These are phyloP conservation scores for Candolleomyces aberdarensis DNA, from an alignment of 768 basidiomycete genomes.

Conservation along the genomic window DNA sequence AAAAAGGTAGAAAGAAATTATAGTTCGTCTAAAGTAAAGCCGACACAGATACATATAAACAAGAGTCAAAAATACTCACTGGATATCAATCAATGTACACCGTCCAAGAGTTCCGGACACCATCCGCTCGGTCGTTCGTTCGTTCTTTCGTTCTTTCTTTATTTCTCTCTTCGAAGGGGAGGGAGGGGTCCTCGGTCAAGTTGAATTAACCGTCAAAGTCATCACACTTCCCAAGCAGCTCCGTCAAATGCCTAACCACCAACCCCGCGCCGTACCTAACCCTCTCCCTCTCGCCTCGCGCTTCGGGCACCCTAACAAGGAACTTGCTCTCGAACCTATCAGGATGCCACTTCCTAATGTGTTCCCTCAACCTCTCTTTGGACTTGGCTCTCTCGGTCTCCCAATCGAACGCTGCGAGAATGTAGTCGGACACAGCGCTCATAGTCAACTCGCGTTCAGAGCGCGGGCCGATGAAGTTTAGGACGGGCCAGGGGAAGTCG, in stretches of 20 bases:
- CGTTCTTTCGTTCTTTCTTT: too few species aligned
- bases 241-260: constrained; percentile 20
- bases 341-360: constrained; percentile 21
- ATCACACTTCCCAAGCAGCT: constrained; percentile 20
- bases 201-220: constrained; percentile 4
- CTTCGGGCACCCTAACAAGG: constrained; percentile 14
- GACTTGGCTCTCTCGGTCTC: constrained; percentile 13
- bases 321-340: constrained; percentile 22
- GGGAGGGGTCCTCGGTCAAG: too few species aligned
- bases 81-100: too few species aligned
- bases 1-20: too few species aligned
- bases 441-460: constrained; percentile 17
- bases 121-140: too few species aligned
- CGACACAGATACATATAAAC: too few species aligned
- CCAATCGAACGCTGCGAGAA: constrained; percentile 16
- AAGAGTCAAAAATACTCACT: too few species aligned
- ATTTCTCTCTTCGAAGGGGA: too few species aligned
- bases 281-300: constrained; percentile 17
- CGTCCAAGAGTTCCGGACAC: too few species aligned
- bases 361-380: constrained; percentile 19
- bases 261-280: constrained; percentile 19
- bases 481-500: constrained; percentile 24
- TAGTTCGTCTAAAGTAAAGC: too few species aligned
- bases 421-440: constrained; percentile 17
- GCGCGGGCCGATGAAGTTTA: constrained; percentile 17